Evolutionary conservation across 169 alveolate genomes (phyloP).

Genomic region (Eimeria maxima): DNA sequence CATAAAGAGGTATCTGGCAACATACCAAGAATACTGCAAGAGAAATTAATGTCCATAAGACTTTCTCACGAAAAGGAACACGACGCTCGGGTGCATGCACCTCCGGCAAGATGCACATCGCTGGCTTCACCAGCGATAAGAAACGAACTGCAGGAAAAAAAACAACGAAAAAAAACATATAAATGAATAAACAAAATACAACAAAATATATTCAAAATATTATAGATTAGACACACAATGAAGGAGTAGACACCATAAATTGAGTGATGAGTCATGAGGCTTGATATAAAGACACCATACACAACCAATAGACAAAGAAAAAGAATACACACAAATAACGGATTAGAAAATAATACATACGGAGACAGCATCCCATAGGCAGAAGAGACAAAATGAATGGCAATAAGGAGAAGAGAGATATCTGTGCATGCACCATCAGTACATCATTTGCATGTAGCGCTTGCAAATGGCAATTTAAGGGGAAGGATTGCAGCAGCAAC

Average conservation of each 20-base stretch:
- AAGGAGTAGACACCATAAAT: too few relatives aligned
- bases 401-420: too few relatives aligned
- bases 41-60: slow-evolving; percentile 99
- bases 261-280: too few relatives aligned
- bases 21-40: slow-evolving; percentile 98
- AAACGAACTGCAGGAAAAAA: slow-evolving; percentile 91
- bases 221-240: too few relatives aligned
- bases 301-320: not conserved
- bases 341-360: too few relatives aligned
- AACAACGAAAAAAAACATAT: not conserved
- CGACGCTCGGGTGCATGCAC: slow-evolving; percentile 97
- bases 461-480: too few relatives aligned
- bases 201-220: too few relatives aligned
- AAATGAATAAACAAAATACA: not conserved
- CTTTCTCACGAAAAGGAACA: slow-evolving; percentile 97
- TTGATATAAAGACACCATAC: not conserved
- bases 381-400: not conserved
- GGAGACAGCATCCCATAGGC: not conserved
- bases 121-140: slow-evolving; percentile 97
- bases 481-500: not conserved
- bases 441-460: too few relatives aligned
- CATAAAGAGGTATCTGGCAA: slow-evolving; percentile 99
- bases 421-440: too few relatives aligned
- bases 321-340: not conserved
- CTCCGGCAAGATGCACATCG: slow-evolving; percentile 98